These are phyloP conservation scores for Tylopilus rubrobrunneus DNA, from an alignment of 768 basidiomycete genomes.

Conservation along the genomic window DNA sequence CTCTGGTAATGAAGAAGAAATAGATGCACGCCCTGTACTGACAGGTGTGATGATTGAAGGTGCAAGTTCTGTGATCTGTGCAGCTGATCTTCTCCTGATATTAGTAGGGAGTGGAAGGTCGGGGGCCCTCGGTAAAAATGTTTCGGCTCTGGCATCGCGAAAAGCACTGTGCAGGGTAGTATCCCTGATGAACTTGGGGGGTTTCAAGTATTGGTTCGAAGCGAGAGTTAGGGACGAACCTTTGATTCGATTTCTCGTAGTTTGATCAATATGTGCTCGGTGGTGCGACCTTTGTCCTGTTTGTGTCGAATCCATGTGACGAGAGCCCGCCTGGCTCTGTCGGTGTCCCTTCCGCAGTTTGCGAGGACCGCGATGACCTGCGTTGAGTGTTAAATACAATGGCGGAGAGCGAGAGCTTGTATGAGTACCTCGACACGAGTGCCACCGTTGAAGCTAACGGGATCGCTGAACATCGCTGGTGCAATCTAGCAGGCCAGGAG, in stretches of 20 bases:
- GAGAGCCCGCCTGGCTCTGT: conserved; percentile 24
- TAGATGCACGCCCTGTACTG: not conserved
- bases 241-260: conserved; percentile 28
- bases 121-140: conserved; percentile 23
- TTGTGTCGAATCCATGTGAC: conserved; percentile 30
- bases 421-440: conserved; percentile 28
- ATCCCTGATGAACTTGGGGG: conserved; percentile 29
- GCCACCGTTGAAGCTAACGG: conserved; percentile 26
- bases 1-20: not conserved
- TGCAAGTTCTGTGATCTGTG: not conserved
- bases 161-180: conserved; percentile 27
- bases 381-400: not conserved
- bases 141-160: conserved; percentile 31
- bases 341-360: conserved; percentile 30
- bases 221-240: conserved; percentile 8
- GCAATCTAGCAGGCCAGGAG: not conserved
- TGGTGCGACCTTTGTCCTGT: conserved; percentile 26
- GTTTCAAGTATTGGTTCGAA: not conserved
- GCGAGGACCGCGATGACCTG: conserved; percentile 32
- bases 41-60: not conserved
- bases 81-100: not conserved
- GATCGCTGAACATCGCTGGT: conserved; percentile 20
- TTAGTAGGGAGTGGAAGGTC: conserved; percentile 24
- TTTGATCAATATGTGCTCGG: conserved; percentile 29
- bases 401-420: not conserved